Evolutionary conservation across 2,329 filamentous ascomycete species (phyloP), one percentile per base, ranked within the genome.

Genomic region (Pseudogymnoascus sp.): DNA sequence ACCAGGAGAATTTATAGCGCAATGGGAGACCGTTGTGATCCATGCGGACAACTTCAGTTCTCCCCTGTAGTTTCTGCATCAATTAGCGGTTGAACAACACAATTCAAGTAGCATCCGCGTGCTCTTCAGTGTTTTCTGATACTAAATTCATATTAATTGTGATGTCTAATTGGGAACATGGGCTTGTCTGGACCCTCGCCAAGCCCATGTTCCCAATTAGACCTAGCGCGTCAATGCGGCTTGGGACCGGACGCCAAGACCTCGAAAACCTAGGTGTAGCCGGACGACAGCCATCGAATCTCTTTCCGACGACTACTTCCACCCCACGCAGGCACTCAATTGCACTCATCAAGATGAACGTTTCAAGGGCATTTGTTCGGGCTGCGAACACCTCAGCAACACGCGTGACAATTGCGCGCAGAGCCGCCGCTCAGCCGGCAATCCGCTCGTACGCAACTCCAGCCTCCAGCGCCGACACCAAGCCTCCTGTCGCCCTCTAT

Each of bases 401-500:
- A 36, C 67, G 68, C 62, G 65, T 67, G 23, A 68, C 69, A 64
- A 66, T 69, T 60, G 67, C 68, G 61, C 69, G 71, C 60, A 68
- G 74, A 70, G 73, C 72, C 70, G 81, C 84, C 75, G 81, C 88
- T 77, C 79, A 81, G 74, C 78, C 84, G 74, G 81, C 78, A 71
- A 76, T 86, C 78, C 89, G 93, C 78, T 86, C 85, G 78, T 97
- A 91, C 79, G 91, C 91, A 74, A 80, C 84, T 67, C 78, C 85
- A 73, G 76, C 75, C 63, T 70, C 79, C 69, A 72, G 77, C 67
- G 81, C 84, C 73, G 86, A 88, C 66, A 79, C 86, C 77, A 93
- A 90, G 84, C 87, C 93, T 73, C 95, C 95, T 71, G 83, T 97
- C 76, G 85, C 93, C 73, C 86, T 99, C 75, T 99, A 91, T 80